Percentiles rank a stretch among this genome's conserved stretches.
These are phyloP conservation scores for Corymbia calophylla DNA, from an alignment of 441 rosid genomes.

Conservation along the genomic window DNA sequence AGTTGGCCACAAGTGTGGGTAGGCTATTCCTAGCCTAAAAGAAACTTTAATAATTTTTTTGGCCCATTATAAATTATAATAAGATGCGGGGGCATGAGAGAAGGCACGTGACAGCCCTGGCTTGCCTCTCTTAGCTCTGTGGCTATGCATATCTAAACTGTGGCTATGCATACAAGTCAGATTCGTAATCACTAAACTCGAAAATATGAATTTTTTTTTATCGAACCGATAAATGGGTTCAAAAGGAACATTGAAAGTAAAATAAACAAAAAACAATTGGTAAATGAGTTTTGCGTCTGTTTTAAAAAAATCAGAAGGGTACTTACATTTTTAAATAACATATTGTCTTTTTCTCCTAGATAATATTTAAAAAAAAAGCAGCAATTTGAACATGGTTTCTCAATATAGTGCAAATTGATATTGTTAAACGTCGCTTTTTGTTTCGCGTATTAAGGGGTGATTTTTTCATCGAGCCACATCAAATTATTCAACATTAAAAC, in stretches of 20 bases:
- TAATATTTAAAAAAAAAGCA: background rate
- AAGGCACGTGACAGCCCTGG: background rate
- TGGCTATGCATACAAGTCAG: background rate
- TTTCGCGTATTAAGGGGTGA: background rate
- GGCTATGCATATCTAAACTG: background rate
- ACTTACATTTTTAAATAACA: background rate
- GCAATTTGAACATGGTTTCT: no score
- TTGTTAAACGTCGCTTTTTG: background rate
- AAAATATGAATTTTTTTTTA: no score
- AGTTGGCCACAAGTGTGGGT: background rate
- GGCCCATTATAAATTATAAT: background rate
- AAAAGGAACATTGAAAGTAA: background rate
- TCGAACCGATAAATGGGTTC: background rate
- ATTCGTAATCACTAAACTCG: background rate
- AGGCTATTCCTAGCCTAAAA: background rate
- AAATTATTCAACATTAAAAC: background rate
- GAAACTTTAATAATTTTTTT: background rate
- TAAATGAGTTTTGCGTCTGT: accelerated
- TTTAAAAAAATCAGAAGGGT: background rate
- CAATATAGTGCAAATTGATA: background rate
- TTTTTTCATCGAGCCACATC: background rate
- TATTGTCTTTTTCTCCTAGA: background rate
- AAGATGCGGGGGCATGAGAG: background rate
- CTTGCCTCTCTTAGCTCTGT: background rate
- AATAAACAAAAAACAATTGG: background rate